phyloP scores from a whole-genome alignment of 345 rosid genomes.

The Clarkia xantiana region DNA sequence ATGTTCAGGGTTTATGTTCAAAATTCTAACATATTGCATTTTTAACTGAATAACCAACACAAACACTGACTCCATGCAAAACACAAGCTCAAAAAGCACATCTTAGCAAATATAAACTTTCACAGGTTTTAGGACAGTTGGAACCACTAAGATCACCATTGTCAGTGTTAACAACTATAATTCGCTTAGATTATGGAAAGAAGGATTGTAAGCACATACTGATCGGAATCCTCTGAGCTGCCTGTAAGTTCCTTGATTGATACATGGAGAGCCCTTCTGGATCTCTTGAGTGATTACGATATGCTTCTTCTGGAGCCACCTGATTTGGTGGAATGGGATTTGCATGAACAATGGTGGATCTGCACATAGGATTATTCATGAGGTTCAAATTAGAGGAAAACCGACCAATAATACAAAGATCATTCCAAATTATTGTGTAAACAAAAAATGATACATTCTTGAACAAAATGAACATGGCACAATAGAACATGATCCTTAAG shows the following conservation, averaged over 20 bases:
- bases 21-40: background rate
- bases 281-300: slow-evolving; percentile 25
- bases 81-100: slow-evolving; percentile 4
- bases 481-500: too few relatives aligned
- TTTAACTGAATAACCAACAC: too few relatives aligned
- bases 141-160: too few relatives aligned
- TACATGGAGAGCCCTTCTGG: slow-evolving; percentile 30
- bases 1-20: too few relatives aligned
- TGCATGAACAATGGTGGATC: slow-evolving; percentile 80
- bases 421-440: too few relatives aligned
- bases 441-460: too few relatives aligned
- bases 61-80: background rate
- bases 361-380: slow-evolving; percentile 13
- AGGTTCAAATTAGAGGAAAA: background rate
- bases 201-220: slow-evolving; percentile 22
- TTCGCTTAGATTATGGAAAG: too few relatives aligned
- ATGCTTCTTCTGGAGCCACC: slow-evolving; percentile 19
- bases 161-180: too few relatives aligned
- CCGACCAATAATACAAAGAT: background rate
- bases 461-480: too few relatives aligned
- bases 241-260: slow-evolving; percentile 29
- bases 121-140: too few relatives aligned
- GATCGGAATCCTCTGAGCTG: slow-evolving; percentile 43
- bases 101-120: too few relatives aligned
- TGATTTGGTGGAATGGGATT: slow-evolving; percentile 29